A percentile compares a stretch with the other conserved stretches of the same genome.
phyloP scores from a whole-genome alignment of 2,329 filamentous ascomycete species.

The Pseudogymnoascus sp. region DNA sequence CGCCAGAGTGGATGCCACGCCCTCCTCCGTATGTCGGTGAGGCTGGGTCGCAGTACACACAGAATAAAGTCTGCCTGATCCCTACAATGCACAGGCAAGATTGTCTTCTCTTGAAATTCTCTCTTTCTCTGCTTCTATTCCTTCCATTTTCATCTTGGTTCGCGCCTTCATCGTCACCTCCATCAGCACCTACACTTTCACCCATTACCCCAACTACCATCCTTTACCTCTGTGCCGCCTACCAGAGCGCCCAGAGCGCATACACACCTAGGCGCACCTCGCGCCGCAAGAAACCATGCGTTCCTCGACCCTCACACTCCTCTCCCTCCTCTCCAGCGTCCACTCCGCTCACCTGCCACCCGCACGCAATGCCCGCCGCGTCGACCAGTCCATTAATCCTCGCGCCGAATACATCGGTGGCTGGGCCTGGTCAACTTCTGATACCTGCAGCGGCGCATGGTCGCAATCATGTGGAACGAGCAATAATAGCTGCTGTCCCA shows the following conservation, averaged over 20 bases:
- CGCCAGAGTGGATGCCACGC: too few relatives aligned
- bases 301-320: background rate
- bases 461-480: background rate
- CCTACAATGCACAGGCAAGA: background rate
- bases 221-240: background rate
- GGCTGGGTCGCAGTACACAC: background rate
- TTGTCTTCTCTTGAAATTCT: background rate
- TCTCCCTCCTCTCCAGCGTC: background rate
- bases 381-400: slow-evolving; percentile 1
- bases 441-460: background rate
- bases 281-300: background rate
- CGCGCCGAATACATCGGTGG: slow-evolving; percentile 2
- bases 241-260: background rate
- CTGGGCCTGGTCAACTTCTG: background rate
- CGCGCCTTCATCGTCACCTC: background rate
- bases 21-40: background rate
- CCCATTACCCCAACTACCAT: background rate
- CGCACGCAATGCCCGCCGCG: background rate
- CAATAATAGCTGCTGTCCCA: slow-evolving; percentile 1
- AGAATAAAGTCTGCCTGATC: background rate
- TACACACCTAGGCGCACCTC: background rate
- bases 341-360: background rate
- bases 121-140: background rate
- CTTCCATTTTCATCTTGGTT: background rate
- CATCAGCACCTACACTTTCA: background rate